Percentiles rank a stretch among this genome's conserved stretches.
These are phyloP conservation scores for Tremellales sp. DNA, from an alignment of 1,284 basidiomycete species.

Conservation along the genomic window DNA sequence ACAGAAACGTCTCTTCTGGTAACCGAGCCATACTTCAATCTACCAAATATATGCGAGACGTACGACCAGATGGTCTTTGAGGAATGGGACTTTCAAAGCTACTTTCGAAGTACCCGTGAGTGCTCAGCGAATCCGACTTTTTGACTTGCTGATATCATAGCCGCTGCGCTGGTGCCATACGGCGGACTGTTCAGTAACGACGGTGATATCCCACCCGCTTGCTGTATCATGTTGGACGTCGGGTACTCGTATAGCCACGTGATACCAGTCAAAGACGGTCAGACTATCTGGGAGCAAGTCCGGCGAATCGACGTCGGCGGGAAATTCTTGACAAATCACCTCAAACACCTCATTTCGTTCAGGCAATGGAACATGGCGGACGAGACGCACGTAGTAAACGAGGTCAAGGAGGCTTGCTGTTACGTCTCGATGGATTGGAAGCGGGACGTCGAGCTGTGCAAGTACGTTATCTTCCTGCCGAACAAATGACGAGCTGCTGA, in stretches of 20 bases:
- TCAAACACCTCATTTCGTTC: constrained; percentile 89
- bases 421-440: constrained; percentile 75
- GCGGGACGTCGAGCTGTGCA: constrained; percentile 69
- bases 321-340: constrained; percentile 87
- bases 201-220: constrained; percentile 61
- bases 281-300: constrained; percentile 71
- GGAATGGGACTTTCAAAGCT: constrained; percentile 86
- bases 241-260: constrained; percentile 92
- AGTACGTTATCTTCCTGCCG: constrained; percentile 53
- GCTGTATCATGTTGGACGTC: constrained; percentile 75
- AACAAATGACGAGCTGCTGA: constrained; percentile 5
- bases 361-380: constrained; percentile 99
- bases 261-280: constrained; percentile 73
- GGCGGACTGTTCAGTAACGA: constrained; percentile 59
- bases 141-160: constrained; percentile 49
- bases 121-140: constrained; percentile 14
- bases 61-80: constrained; percentile 95
- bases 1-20: constrained; percentile 69
- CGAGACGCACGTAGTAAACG: constrained; percentile 85
- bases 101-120: constrained; percentile 75
- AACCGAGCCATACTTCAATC: constrained; percentile 90
- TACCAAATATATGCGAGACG: constrained; percentile 82
- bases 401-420: constrained; percentile 80
- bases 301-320: constrained; percentile 88
- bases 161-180: constrained; percentile 70